Evolutionary conservation across 768 basidiomycete genomes (phyloP).

Genomic region (Suillus lakei): DNA sequence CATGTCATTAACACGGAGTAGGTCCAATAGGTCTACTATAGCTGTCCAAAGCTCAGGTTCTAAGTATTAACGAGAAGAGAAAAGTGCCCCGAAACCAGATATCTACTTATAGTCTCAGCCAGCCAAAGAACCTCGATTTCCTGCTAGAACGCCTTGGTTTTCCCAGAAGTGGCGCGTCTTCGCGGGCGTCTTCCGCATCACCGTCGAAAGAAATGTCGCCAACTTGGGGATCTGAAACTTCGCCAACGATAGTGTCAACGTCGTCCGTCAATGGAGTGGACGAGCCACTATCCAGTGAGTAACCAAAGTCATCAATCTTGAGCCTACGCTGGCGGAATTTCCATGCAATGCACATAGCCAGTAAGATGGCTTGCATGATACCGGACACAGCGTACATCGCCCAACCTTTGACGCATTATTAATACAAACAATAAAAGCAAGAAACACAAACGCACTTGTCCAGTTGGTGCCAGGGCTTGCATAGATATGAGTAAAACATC

Average conservation of each 20-base stretch:
- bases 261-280: neutral
- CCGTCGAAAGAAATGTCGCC: neutral
- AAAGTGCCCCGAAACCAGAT: neutral
- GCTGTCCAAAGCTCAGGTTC: neutral
- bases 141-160: neutral
- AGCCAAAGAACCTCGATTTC: neutral
- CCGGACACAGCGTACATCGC: constrained; percentile 81
- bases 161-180: neutral
- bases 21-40: neutral
- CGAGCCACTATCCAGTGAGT: constrained; percentile 40
- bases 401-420: constrained; percentile 60
- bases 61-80: neutral
- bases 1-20: neutral
- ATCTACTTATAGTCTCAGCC: constrained; percentile 1
- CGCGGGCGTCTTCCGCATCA: neutral
- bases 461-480: constrained; percentile 78
- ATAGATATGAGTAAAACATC: constrained; percentile 9
- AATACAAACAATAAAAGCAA: neutral
- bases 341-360: constrained; percentile 88
- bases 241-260: neutral
- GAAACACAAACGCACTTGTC: constrained; percentile 61
- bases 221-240: constrained; percentile 1
- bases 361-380: constrained; percentile 79
- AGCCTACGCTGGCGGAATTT: constrained; percentile 75
- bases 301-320: constrained; percentile 90